Evolutionary conservation across 1,284 basidiomycete genomes (phyloP).

Genomic region (Trametes sp.): DNA sequence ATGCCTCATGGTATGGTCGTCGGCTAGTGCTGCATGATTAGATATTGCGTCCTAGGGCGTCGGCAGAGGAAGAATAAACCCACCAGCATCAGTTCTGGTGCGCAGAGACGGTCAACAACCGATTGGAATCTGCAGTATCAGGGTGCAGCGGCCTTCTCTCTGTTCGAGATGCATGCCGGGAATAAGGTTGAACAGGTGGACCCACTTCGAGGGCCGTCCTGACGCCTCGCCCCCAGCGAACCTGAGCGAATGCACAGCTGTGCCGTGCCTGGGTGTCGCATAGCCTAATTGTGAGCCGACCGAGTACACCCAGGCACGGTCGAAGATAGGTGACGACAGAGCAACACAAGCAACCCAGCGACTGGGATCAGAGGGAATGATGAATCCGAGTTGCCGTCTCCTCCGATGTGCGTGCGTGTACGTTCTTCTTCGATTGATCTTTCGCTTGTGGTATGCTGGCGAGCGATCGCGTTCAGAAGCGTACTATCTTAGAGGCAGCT

Average conservation of each 20-base stretch:
- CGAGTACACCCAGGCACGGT: background rate
- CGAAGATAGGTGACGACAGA: background rate
- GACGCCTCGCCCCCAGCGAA: background rate
- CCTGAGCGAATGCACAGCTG: background rate
- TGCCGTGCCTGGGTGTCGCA: background rate
- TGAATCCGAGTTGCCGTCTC: background rate
- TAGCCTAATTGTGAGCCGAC: background rate
- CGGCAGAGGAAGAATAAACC: background rate
- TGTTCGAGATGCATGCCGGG: background rate
- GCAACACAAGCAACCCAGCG: background rate
- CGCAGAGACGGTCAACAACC: background rate
- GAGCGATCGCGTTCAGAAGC: background rate
- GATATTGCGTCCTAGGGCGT: background rate
- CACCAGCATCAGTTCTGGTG: too few species aligned
- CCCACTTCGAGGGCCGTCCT: background rate
- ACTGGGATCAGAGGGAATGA: background rate
- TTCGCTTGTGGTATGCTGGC: background rate
- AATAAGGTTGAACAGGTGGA: background rate
- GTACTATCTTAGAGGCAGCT: background rate
- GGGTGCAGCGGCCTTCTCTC: background rate
- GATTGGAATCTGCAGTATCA: background rate
- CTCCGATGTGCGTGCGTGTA: background rate
- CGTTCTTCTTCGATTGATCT: background rate
- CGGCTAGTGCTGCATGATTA: conserved; percentile 6
- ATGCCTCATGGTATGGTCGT: conserved; percentile 3